Conservation (phyloP, 2,329 filamentous ascomycete genomes). For the Coleophoma crateriformis region DNA sequence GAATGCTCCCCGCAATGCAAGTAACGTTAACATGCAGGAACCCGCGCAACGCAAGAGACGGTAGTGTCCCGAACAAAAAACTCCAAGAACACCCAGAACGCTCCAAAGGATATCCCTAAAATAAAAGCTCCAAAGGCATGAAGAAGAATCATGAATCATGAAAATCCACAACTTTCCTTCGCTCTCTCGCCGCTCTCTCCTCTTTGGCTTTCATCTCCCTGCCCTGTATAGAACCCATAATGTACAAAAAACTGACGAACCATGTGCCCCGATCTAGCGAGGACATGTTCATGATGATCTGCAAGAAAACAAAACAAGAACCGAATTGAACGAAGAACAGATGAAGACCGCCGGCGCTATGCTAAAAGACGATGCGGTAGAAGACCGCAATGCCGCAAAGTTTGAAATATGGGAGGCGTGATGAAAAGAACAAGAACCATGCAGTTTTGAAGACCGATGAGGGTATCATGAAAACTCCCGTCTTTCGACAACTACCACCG, state of each 20-base stretch:
- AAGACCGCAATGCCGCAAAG: background rate
- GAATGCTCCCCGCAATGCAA: no score
- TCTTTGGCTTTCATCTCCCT: no score
- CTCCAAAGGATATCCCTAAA: no score
- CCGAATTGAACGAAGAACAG: background rate
- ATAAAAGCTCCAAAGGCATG: no score
- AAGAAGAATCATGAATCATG: no score
- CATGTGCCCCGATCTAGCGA: background rate
- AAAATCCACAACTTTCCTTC: no score
- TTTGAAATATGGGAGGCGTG: background rate
- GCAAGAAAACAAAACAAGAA: background rate
- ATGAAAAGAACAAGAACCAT: background rate
- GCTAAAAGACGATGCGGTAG: background rate
- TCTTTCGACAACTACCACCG: background rate
- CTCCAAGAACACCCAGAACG: no score
- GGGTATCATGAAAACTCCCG: slow-evolving; percentile 1
- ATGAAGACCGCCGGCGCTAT: background rate
- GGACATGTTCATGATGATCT: background rate
- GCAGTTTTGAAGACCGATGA: slow-evolving; percentile 1
- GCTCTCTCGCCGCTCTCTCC: no score
- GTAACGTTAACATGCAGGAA: no score
- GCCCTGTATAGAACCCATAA: background rate
- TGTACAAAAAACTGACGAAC: background rate
- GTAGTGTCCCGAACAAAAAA: no score
- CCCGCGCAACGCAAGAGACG: no score